phyloP scores from a whole-genome alignment of 1,284 basidiomycete genomes.

The Pisolithus thermaeus region DNA sequence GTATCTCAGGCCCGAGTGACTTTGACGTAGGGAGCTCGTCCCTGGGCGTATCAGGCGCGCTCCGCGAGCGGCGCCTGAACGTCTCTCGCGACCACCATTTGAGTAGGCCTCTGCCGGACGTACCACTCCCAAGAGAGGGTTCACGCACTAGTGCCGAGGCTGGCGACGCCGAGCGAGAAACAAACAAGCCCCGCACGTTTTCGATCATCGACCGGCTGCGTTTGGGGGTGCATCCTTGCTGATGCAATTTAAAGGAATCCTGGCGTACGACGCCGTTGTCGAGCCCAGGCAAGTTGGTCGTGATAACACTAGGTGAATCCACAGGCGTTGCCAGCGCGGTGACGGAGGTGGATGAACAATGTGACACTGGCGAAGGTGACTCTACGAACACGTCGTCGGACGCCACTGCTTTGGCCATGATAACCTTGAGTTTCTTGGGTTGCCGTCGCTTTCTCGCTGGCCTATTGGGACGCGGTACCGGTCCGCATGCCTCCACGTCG shows the following conservation, averaged over 20 bases:
- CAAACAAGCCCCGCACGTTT: conserved; percentile 41
- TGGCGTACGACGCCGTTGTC: conserved; percentile 22
- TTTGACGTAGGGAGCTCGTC: conserved; percentile 26
- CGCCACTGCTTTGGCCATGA: conserved; percentile 18
- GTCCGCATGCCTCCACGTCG: conserved; percentile 19
- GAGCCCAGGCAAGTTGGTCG: conserved; percentile 16
- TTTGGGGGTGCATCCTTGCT: conserved; percentile 32
- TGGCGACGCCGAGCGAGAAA: conserved; percentile 30
- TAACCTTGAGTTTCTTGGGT: conserved; percentile 41
- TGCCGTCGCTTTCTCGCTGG: conserved; percentile 31
- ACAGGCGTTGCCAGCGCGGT: conserved; percentile 36
- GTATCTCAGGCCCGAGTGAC: conserved; percentile 16
- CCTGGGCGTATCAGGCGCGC: conserved; percentile 39
- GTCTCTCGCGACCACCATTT: conserved; percentile 44
- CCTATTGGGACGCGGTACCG: neutral
- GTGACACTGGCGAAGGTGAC: conserved; percentile 44
- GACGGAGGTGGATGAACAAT: conserved; percentile 40
- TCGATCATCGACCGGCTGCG: conserved; percentile 45
- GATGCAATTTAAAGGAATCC: conserved; percentile 23
- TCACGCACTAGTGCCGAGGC: conserved; percentile 25
- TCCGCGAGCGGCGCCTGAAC: conserved; percentile 43
- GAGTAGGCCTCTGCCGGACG: conserved; percentile 32
- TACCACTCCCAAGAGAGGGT: conserved; percentile 21
- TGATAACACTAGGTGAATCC: conserved; percentile 19
- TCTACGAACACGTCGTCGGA: conserved; percentile 24